Conservation (phyloP, 306 rosid species). For the Cicer arietinum region DNA sequence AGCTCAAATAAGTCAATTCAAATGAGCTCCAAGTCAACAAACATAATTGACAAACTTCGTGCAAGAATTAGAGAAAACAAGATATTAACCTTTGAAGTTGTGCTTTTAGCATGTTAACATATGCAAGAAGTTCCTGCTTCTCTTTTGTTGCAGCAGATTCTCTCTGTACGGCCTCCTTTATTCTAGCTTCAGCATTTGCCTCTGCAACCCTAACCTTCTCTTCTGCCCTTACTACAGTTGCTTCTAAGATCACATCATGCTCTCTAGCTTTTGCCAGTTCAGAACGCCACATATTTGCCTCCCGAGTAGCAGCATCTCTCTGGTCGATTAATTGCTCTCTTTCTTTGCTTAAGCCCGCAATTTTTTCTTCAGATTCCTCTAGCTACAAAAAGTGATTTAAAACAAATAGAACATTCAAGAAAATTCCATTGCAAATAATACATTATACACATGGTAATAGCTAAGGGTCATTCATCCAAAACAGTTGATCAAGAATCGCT, state of each 20-base stretch:
- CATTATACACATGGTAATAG: slow-evolving; percentile 8
- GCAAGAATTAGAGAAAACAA: slow-evolving; percentile 39
- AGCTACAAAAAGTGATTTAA: slow-evolving; percentile 56
- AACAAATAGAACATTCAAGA: slow-evolving; percentile 29
- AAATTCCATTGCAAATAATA: slow-evolving; percentile 19
- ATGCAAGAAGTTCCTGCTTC: slow-evolving; percentile 85
- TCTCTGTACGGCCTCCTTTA: slow-evolving; percentile 81
- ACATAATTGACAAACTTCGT: slow-evolving; percentile 22
- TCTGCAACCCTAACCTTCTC: slow-evolving; percentile 90
- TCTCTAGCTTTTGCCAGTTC: slow-evolving; percentile 98
- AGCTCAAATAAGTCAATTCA: no score
- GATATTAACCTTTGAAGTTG: slow-evolving; percentile 85
- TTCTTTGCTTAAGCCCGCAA: slow-evolving; percentile 64
- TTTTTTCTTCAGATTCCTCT: slow-evolving; percentile 71
- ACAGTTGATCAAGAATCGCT: slow-evolving; percentile 5
- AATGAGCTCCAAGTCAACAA: background rate
- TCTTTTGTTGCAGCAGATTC: slow-evolving; percentile 71
- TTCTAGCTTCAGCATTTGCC: slow-evolving; percentile 77
- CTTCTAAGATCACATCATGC: slow-evolving; percentile 86
- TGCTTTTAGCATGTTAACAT: slow-evolving; percentile 78
- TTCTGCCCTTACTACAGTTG: slow-evolving; percentile 83
- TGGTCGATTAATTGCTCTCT: slow-evolving; percentile 76
- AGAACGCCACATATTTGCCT: slow-evolving; percentile 94
- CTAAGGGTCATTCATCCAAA: slow-evolving; percentile 12
- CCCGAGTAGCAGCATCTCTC: slow-evolving; percentile 82